Percentiles rank a stretch among this genome's conserved stretches.
These are phyloP conservation scores for Xylaria sp. DNA, from an alignment of 2,329 filamentous ascomycete genomes.

Conservation along the genomic window DNA sequence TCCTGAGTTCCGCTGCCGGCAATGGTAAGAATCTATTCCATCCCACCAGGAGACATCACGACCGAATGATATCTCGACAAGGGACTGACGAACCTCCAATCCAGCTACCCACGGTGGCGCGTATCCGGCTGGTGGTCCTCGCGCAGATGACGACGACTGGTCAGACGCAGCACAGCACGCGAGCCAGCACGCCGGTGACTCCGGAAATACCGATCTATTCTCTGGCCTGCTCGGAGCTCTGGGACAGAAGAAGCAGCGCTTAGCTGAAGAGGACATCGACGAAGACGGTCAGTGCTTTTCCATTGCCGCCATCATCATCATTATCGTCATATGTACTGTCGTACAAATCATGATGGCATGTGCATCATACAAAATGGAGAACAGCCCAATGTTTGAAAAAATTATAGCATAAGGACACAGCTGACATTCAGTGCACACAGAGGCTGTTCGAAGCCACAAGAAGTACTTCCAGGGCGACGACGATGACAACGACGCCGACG, in stretches of 20 bases:
- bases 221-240: conserved; percentile 60
- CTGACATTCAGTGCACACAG: conserved; percentile 49
- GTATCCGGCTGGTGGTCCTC: conserved; percentile 50
- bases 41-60: neutral
- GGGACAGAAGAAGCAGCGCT: conserved; percentile 60
- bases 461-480: conserved; percentile 72
- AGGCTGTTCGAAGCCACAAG: conserved; percentile 80
- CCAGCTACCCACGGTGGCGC: conserved; percentile 49
- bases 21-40: conserved; percentile 42
- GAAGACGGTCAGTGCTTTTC: conserved; percentile 58
- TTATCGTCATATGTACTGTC: neutral
- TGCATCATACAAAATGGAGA: neutral
- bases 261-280: conserved; percentile 60
- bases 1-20: conserved; percentile 38
- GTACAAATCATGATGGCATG: neutral
- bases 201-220: conserved; percentile 62
- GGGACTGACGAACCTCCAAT: conserved; percentile 6
- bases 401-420: neutral
- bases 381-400: neutral
- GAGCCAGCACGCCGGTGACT: conserved; percentile 57
- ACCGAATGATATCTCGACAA: conserved; percentile 10
- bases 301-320: neutral
- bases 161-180: conserved; percentile 61
- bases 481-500: conserved; percentile 59
- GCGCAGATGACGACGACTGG: conserved; percentile 60